Evolutionary conservation across 2,329 filamentous ascomycete genomes (phyloP), one percentile per base, ranked within the genome.

Genomic region (Endoconidiophora polonica): DNA sequence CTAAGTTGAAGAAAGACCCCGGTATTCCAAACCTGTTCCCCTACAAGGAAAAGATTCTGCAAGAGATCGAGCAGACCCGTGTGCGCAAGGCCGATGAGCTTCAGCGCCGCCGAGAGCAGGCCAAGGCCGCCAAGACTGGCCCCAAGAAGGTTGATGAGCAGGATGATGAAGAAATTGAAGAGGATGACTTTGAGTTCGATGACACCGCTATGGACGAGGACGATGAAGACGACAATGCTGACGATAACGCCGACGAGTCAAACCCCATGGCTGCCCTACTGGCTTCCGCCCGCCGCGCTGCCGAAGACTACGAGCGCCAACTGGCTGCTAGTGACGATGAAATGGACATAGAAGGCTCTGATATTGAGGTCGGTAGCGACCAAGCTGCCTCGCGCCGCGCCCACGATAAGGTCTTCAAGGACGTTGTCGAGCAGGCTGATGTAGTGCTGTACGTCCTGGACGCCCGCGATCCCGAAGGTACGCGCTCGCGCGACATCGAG

Each of bases 1-100:
- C 86, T 53, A 85, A 87, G 65, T 64, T 94, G 58, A 96, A 95
- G 77, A 98, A 96, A 70, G 91, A 98, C 60, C 91, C 90, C 22
- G 91, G 91, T 45, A 95, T 98, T 55, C 91, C 91, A 39, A 98
- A 96, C 62, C 69, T 95, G 36, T 98, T 95, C 68, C 91, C 91
- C 1, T 95, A 91, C 73, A 98, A 98, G 70, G 88, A 95, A 65
- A 88, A 83, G 71, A 76, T 98, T 24, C 75, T 98, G 33, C 79
- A 88, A 52, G 87, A 98, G 66, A 93, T 98, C 58, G 91, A 98
- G 68, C 86, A 94, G 67, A 82, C 78, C 59, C 83, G 83, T 61
- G 70, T 81, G 57, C 70, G 76, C 63, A 95, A 90, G 70, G 78
- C 79, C 56, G 87, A 94, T 60, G 86, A 94, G 61, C 73, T 75